Percentiles rank a stretch among this genome's conserved stretches.
These are phyloP conservation scores for Piromyces finnis DNA, from an alignment of 192 early-diverging fungal genomes.

Conservation along the genomic window DNA sequence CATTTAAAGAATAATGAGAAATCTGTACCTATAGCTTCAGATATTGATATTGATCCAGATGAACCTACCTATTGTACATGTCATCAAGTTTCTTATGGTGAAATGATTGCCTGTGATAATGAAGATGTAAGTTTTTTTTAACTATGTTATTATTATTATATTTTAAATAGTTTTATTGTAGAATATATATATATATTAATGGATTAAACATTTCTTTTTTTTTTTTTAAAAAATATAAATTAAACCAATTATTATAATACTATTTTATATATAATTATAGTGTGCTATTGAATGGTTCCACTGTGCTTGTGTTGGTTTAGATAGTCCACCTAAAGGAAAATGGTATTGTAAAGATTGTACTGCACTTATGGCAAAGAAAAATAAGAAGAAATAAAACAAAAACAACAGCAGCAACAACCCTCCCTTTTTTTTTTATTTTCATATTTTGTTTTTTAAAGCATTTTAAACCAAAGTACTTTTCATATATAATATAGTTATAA, in stretches of 20 bases:
- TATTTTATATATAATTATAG: slow-evolving; percentile 5
- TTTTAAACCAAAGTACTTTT: too few species aligned
- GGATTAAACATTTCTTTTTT: too few species aligned
- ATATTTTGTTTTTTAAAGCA: too few species aligned
- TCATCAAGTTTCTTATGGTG: slow-evolving; percentile 83
- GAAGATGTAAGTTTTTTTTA: slow-evolving; percentile 35
- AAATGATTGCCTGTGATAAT: slow-evolving; percentile 92
- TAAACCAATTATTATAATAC: too few species aligned
- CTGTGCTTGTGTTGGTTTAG: slow-evolving; percentile 75
- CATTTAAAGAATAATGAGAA: slow-evolving; percentile 14
- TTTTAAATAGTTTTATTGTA: too few species aligned
- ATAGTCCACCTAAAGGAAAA: slow-evolving; percentile 73
- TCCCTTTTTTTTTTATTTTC: too few species aligned
- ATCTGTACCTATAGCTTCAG: not conserved
- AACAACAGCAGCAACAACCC: too few species aligned
- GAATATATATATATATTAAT: too few species aligned
- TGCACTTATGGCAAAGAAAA: not conserved
- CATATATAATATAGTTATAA: too few species aligned
- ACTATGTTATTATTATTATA: too few species aligned
- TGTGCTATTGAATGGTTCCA: slow-evolving; percentile 99
- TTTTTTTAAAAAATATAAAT: too few species aligned
- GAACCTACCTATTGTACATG: slow-evolving; percentile 96
- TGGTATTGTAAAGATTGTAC: slow-evolving; percentile 86
- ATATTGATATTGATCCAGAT: slow-evolving; percentile 64
- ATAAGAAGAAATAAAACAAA: too few species aligned